These are phyloP conservation scores for Pontederia crassipes DNA, from an alignment of 176 grass and related monocot genomes.

Conservation along the genomic window DNA sequence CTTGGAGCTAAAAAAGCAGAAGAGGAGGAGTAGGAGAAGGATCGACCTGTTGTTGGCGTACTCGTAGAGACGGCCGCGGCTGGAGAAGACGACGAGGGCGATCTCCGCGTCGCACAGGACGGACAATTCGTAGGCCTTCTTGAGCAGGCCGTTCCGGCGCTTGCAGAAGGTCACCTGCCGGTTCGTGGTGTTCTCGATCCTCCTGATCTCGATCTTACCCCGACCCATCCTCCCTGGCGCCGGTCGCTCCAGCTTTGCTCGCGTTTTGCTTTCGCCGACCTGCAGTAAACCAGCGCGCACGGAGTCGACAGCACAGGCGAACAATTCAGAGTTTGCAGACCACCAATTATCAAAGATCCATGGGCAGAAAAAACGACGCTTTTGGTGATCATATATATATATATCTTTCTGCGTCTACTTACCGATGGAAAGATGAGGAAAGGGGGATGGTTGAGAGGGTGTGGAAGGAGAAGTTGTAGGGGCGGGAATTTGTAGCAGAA, in stretches of 20 bases:
- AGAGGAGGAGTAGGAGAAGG: not conserved
- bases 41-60: constrained; percentile 15
- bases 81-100: constrained; percentile 17
- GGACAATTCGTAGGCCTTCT: constrained; percentile 18
- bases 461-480: too few species aligned
- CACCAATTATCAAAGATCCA: too few species aligned
- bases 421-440: too few species aligned
- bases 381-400: too few species aligned
- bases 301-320: too few species aligned
- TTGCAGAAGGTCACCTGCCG: constrained; percentile 24
- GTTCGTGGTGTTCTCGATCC: constrained; percentile 20
- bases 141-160: constrained; percentile 21
- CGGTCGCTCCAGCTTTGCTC: not conserved
- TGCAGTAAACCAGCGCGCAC: too few species aligned
- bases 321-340: too few species aligned
- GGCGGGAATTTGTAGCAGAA: too few species aligned
- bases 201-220: constrained; percentile 23
- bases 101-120: constrained; percentile 18
- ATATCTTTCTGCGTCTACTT: too few species aligned
- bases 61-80: constrained; percentile 17
- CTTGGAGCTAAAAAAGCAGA: not conserved
- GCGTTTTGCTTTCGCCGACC: not conserved
- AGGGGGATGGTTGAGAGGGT: too few species aligned
- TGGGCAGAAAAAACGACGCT: too few species aligned
- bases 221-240: constrained; percentile 3